These are phyloP conservation scores for Trichoderma semiorbis DNA, from an alignment of 2,329 filamentous ascomycete species.

Conservation along the genomic window DNA sequence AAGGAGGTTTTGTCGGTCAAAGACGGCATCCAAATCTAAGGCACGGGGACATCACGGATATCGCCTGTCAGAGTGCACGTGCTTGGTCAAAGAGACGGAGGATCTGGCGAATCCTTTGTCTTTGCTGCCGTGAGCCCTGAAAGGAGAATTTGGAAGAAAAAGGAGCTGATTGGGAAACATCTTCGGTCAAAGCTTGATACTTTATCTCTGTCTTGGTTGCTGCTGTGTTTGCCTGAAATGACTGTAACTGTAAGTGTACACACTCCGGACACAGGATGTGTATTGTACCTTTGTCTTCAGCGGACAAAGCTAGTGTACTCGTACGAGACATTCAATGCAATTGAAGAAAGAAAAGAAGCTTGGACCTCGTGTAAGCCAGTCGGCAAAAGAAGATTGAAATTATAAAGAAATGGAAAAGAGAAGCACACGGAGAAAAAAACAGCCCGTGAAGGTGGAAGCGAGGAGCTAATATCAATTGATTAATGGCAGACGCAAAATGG, in stretches of 20 bases:
- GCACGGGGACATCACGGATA: neutral
- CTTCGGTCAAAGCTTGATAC: neutral
- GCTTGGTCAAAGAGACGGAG: neutral
- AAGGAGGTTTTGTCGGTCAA: neutral
- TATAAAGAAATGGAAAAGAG: neutral
- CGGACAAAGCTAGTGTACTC: neutral
- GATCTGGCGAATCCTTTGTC: neutral
- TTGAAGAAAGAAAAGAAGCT: neutral
- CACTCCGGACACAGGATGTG: neutral
- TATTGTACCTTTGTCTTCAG: neutral
- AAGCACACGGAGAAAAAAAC: neutral
- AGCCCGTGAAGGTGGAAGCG: constrained; percentile 1
- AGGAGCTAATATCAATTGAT: neutral
- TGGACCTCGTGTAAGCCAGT: neutral
- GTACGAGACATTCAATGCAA: neutral
- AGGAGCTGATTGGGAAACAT: neutral
- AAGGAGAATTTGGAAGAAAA: neutral
- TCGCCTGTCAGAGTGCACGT: neutral
- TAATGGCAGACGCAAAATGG: constrained; percentile 8
- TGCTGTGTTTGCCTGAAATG: neutral
- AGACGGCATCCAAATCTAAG: neutral
- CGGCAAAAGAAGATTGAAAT: neutral
- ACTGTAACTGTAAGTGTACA: neutral
- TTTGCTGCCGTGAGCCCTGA: neutral
- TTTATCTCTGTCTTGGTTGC: neutral